Base-by-base conservation (phyloP, 108 stramenopile species). In the Parmales sp. region DNA sequence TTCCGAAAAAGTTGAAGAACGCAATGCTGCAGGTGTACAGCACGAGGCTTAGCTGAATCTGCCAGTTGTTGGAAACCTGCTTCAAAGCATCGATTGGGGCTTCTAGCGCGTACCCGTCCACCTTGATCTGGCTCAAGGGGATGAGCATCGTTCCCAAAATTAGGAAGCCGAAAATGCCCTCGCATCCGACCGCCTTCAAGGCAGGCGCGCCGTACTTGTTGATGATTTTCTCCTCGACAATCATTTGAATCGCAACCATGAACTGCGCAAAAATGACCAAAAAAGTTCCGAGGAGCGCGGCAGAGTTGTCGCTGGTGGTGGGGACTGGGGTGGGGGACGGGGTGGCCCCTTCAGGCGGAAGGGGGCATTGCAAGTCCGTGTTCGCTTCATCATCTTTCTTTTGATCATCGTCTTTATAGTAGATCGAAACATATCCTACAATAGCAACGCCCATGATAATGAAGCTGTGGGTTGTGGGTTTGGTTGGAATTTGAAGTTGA, bases 161-260 rank as follows among this genome's bases (percentile, higher is more conserved):
- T 2, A 60, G 31, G 54, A 60, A 60, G 13, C 54, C 54, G 54
- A 60, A 60, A 16, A 60, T 34, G 13, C 54, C 54, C 54, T 60
- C 54, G 16, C 29, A 60, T 31, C 54, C 54, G 28, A 60, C 54
- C 3, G 54, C 54, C 54, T 60, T 60, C 29, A 60, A 34, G 16
- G 54, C 54, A 3, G 54, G 54, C 2, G 54, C 54, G 13, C 54
- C 54, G 54, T 60, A 34, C 29, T 16, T 60, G 54, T 20, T 20
- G 54, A 60, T 60, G 31, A 60, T 60, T 34, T 60, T 60, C 54
- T 60, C 54, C 54, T 60, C 54, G 8, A 60, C 54, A 34, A 60
- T 34, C 54, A 60, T 60, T 20, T 60, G 54, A 16, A 60, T 18
- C n/a, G 54, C 54, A 34, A 60, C 54, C 54, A 60, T 60, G 54